Base-by-base conservation (phyloP, 2,329 filamentous ascomycete species). In the Hypoxylon sp. region DNA sequence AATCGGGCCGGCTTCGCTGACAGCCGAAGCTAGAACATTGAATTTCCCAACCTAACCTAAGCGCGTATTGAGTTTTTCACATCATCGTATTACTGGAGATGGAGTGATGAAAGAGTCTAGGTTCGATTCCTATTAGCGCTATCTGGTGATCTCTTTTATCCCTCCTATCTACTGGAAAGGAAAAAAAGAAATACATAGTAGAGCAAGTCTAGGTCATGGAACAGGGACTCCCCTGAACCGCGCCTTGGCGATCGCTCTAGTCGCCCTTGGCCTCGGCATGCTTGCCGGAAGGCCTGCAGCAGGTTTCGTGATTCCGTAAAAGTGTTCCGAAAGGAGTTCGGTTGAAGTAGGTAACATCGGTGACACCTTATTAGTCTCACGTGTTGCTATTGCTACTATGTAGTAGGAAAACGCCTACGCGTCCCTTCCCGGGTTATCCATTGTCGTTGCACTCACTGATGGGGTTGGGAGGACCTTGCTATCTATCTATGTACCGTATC, bases 241-340 rank as follows among this genome's bases (percentile, higher is more conserved):
- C 41, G 41, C 43, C 62, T 67, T 66, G 65, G 65, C 65, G 62
- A 71, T 67, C 51, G 60, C 60, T 46, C 55, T 60, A 55, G 52
- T 53, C 36, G 51, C 28, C 60, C 59, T 62, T 67, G 41, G 50
- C 43, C 53, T 64, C 60, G 62, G 68, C 63, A 45, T 58, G 58
- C 66, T 56, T 57, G 36, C 62, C 60, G 52, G 56, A 62, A 48
- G 41, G 38, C 46, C 51, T 50, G 50, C 36, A 50, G 34, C 32
- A n/a, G n/a, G n/a, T 63, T 57, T 46, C 55, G 48, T 38, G 56
- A 60, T 50, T 28, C 46, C 59, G 49, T 49, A 52, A 63, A 63
- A 30, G 43, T 36, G n/a, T 53, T 41, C 36, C 59, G 56, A 32
- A 34, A 34, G 53, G 9, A 19, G 45, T 60, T 46, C 32, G 21